Evolutionary conservation across 257 asterid genomes (phyloP), one percentile per base, ranked within the genome.

Genomic region (Scutellaria minor): DNA sequence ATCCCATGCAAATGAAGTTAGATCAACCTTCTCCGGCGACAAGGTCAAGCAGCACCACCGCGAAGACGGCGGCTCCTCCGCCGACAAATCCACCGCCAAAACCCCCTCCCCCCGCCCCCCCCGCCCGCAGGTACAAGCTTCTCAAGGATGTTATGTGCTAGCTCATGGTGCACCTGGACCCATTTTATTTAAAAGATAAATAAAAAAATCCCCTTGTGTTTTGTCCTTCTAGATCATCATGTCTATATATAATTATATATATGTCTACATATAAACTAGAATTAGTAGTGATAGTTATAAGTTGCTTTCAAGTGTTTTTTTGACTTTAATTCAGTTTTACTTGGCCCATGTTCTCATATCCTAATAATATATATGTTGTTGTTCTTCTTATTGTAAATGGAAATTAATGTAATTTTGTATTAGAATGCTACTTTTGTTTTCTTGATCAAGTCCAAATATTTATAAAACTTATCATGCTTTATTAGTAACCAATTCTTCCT

Each of bases 81-180:
- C 72, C 15, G 81, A 84, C 9, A 90, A 85, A 79, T 63, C 85
- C 64, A 15, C 85, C 76, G 95, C 82, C 9, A 91, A 88, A 77
- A 68, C 80, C 65, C 85, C 95, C 12, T 90, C 97, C 7, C 98
- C 96, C 0, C 88, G 92, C 0, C 44, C 71, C 94, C 71, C 14
- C 92, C 57, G 80, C 96, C n/a, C 88, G 97, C 53, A 83, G 97
- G 89, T 92, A 92, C 85, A 92, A 92, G 95, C 96, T 92, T 83
- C 97, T 92, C 83, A 92, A 92, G 87, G 98, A 92, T 80, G 98
- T 92, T 8, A 91, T 93, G 97, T 91, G 98, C 78, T 83, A 31
- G 80, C 83, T 75, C 9, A 62, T 53, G 27, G 27, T 24, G 27
- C 27, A 24, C 27, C 27, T 24, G 27, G 27, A 24, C 27, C 27